These are phyloP conservation scores for Papilionanthe hybrid DNA, from an alignment of 116 monocot genomes.

Conservation along the genomic window DNA sequence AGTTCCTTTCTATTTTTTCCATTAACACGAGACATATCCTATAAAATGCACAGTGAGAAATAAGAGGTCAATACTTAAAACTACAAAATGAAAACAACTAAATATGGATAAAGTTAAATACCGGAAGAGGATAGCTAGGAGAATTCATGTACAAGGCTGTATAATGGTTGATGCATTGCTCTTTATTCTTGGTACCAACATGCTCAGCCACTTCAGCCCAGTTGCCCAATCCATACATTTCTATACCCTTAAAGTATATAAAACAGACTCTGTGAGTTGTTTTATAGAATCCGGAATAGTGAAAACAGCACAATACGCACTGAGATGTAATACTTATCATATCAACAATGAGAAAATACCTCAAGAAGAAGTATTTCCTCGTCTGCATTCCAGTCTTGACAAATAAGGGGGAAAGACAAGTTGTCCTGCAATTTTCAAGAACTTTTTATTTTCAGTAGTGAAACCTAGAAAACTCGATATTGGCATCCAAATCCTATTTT, in stretches of 20 bases:
- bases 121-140: constrained; percentile 96
- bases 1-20: constrained; percentile 99
- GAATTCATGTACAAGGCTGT: constrained; percentile 81
- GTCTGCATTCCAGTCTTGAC: constrained; percentile 98
- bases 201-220: constrained; percentile 99
- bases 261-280: not conserved
- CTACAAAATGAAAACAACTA: not conserved
- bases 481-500: not conserved
- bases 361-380: constrained; percentile 98
- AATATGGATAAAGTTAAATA: constrained; percentile 17
- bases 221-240: constrained; percentile 98
- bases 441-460: not conserved
- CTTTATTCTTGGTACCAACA: constrained; percentile 93
- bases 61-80: not conserved
- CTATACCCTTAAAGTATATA: constrained; percentile 65
- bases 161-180: constrained; percentile 94
- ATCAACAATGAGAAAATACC: constrained; percentile 32
- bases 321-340: not conserved
- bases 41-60: constrained; percentile 11
- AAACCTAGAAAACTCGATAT: not conserved
- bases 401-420: constrained; percentile 93
- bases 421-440: constrained; percentile 58
- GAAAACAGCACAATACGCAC: not conserved
- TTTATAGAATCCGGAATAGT: not conserved
- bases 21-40: constrained; percentile 99